phyloP scores from a whole-genome alignment of 164 flowering plant genomes.

The Saururus chinensis region DNA sequence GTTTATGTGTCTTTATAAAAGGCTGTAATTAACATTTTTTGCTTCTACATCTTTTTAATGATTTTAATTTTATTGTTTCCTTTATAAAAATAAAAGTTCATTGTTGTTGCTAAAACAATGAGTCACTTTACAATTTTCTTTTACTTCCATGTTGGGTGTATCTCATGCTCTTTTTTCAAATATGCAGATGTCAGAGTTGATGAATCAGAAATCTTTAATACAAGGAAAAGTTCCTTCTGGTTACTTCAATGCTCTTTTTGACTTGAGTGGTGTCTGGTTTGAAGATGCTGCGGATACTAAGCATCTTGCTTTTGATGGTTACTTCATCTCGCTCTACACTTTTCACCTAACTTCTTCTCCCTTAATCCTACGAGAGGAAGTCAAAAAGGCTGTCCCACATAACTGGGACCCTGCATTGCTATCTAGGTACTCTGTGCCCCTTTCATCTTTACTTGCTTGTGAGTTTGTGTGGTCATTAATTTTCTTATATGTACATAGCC shows the following conservation, averaged over 20 bases:
- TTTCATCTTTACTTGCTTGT: neutral
- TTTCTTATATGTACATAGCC: too few species aligned
- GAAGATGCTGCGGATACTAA: slow-evolving; percentile 68
- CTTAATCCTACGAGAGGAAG: slow-evolving; percentile 52
- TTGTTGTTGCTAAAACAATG: too few species aligned
- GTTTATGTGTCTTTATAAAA: too few species aligned
- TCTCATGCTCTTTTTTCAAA: slow-evolving; percentile 2
- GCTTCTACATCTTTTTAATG: too few species aligned
- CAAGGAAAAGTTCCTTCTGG: slow-evolving; percentile 94
- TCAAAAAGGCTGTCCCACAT: slow-evolving; percentile 74
- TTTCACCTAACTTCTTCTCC: slow-evolving; percentile 70
- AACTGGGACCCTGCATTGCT: slow-evolving; percentile 46
- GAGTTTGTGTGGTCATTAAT: neutral
- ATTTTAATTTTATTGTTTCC: too few species aligned
- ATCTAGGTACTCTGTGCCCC: slow-evolving; percentile 33
- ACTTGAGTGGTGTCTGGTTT: slow-evolving; percentile 70
- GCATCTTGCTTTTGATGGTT: slow-evolving; percentile 81
- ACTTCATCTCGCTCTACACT: slow-evolving; percentile 68
- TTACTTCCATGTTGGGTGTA: neutral
- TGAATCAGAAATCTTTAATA: slow-evolving; percentile 71
- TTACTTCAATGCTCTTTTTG: slow-evolving; percentile 69
- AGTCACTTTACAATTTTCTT: too few species aligned
- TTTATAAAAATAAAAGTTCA: too few species aligned
- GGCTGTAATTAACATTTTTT: too few species aligned
- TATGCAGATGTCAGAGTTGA: slow-evolving; percentile 82